Conservation (phyloP, 371 early-diverging fungal species). For the Apophysomyces sp. region DNA sequence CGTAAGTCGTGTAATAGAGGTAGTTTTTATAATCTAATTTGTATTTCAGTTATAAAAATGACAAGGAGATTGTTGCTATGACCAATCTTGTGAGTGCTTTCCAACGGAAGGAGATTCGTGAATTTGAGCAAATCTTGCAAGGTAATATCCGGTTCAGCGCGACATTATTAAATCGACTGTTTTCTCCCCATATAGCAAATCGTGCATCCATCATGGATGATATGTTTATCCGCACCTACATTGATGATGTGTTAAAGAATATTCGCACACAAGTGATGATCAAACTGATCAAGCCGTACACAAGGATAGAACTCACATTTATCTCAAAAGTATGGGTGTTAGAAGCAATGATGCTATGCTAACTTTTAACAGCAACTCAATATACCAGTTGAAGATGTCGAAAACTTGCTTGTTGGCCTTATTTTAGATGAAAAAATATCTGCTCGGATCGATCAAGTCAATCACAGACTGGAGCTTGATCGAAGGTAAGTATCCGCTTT, state of each 20-base stretch:
- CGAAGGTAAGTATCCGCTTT: constrained; percentile 70
- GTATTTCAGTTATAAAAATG: constrained; percentile 76
- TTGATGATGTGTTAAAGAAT: constrained; percentile 86
- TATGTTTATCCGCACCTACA: constrained; percentile 84
- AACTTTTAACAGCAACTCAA: constrained; percentile 65
- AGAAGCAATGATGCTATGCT: background rate
- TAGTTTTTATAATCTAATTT: background rate
- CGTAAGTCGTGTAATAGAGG: constrained; percentile 42
- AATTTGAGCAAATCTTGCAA: constrained; percentile 82
- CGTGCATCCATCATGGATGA: constrained; percentile 82
- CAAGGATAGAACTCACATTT: constrained; percentile 79
- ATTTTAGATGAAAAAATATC: constrained; percentile 85
- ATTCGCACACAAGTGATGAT: constrained; percentile 89
- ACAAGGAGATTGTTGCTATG: constrained; percentile 89
- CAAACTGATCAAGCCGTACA: constrained; percentile 87
- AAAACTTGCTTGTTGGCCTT: constrained; percentile 79
- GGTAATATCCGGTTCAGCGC: constrained; percentile 26
- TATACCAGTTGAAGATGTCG: constrained; percentile 74
- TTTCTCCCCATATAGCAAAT: constrained; percentile 47
- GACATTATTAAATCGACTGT: background rate
- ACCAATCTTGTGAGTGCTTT: constrained; percentile 89
- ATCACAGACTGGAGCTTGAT: constrained; percentile 66
- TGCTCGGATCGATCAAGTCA: constrained; percentile 88
- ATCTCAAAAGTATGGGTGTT: constrained; percentile 66
- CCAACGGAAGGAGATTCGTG: constrained; percentile 83